Conservation (phyloP, 805 yeast species). For the Saturnispora dispora region DNA sequence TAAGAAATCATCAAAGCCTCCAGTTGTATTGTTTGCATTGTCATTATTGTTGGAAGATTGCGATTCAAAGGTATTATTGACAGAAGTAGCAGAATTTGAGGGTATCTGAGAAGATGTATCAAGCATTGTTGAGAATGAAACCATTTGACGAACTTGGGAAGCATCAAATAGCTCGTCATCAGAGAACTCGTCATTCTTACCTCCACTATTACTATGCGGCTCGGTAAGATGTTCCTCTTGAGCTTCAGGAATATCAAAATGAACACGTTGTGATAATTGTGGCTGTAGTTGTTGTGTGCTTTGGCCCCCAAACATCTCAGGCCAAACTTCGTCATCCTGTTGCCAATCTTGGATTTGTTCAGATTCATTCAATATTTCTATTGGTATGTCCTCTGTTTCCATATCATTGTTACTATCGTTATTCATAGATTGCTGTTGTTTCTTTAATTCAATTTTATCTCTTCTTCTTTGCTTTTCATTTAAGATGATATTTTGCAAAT, state of each 20-base stretch:
- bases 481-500: not conserved
- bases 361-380: not conserved
- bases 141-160: conserved; percentile 6
- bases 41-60: not conserved
- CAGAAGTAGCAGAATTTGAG: not conserved
- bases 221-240: not conserved
- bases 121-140: conserved; percentile 10
- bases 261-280: not conserved
- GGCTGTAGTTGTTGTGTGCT: not conserved
- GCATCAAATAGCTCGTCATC: conserved; percentile 2
- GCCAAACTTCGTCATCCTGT: conserved; percentile 8
- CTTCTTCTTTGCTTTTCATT: conserved; percentile 2
- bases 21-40: conserved; percentile 2
- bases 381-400: not conserved
- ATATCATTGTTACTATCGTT: not conserved
- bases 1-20: conserved; percentile 2
- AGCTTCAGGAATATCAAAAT: not conserved
- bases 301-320: conserved; percentile 12
- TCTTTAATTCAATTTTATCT: not conserved
- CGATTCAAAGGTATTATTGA: not conserved
- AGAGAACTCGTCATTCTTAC: not conserved
- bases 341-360: not conserved
- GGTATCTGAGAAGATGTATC: conserved; percentile 13
- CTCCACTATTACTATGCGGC: no score
- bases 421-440: not conserved